These are phyloP conservation scores for Thielaviopsis cerberus DNA, from an alignment of 2,329 filamentous ascomycete genomes.

Conservation along the genomic window DNA sequence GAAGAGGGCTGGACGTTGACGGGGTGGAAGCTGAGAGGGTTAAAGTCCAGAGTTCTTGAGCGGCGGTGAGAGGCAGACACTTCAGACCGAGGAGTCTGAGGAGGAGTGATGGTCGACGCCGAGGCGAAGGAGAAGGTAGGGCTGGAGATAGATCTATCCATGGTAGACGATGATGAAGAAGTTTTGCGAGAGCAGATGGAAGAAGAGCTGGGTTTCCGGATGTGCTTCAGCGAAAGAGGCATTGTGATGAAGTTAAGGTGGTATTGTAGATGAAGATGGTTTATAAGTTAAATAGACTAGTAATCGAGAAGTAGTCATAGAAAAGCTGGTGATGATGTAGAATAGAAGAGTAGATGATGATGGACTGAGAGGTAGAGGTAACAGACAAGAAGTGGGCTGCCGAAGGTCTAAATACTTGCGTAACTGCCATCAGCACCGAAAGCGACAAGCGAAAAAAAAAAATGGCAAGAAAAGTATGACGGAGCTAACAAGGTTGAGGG, in stretches of 20 bases:
- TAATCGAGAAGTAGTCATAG: background rate
- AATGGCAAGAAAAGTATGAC: background rate
- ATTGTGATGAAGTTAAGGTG: conserved; percentile 1
- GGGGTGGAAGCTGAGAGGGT: conserved; percentile 10
- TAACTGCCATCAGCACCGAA: background rate
- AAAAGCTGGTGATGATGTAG: background rate
- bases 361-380: background rate
- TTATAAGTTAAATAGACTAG: background rate
- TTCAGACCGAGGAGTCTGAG: background rate
- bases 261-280: background rate
- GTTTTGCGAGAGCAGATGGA: conserved; percentile 6
- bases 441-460: background rate
- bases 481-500: background rate
- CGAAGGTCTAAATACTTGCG: background rate
- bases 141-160: conserved; percentile 4
- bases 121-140: conserved; percentile 1
- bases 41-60: conserved; percentile 11
- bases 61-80: conserved; percentile 8
- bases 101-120: background rate
- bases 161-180: conserved; percentile 5
- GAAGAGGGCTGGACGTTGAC: background rate
- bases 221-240: conserved; percentile 5
- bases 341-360: background rate
- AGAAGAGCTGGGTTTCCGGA: conserved; percentile 8
- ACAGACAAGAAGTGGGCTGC: background rate